Conservation (phyloP, 352 stramenopile species). For the Globisporangium spiculum region DNA sequence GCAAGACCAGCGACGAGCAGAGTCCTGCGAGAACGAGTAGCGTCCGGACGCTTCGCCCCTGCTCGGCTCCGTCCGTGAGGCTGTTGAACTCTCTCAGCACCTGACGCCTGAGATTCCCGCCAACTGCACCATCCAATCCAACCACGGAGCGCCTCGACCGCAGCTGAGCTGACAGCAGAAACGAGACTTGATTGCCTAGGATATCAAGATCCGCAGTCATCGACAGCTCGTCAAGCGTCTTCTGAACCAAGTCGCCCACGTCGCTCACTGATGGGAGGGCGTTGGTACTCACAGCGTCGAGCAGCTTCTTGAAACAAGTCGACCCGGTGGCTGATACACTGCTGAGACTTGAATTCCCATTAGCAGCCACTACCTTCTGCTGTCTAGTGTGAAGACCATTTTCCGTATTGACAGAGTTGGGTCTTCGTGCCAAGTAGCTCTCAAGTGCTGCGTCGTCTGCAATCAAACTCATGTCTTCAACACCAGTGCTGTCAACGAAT, state of each 20-base stretch:
- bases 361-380: background rate
- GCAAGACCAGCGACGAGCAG: constrained; percentile 27
- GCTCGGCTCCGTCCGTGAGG: constrained; percentile 23
- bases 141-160: constrained; percentile 13
- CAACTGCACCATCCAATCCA: constrained; percentile 6
- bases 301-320: constrained; percentile 3
- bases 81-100: constrained; percentile 32
- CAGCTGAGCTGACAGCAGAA: constrained; percentile 32
- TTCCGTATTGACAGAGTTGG: too few species aligned
- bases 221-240: constrained; percentile 24
- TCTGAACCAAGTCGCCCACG: constrained; percentile 18
- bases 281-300: background rate
- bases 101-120: constrained; percentile 19
- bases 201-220: constrained; percentile 9
- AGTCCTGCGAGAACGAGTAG: constrained; percentile 29
- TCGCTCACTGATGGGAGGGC: background rate
- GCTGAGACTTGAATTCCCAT: background rate
- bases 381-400: too few species aligned
- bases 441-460: constrained; percentile 9
- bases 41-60: constrained; percentile 14
- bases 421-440: constrained; percentile 4
- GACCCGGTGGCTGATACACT: too few species aligned
- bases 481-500: too few species aligned
- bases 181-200: constrained; percentile 29
- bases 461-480: background rate